Evolutionary conservation across 1,284 basidiomycete genomes (phyloP).

Genomic region (Marasmius fiardii): DNA sequence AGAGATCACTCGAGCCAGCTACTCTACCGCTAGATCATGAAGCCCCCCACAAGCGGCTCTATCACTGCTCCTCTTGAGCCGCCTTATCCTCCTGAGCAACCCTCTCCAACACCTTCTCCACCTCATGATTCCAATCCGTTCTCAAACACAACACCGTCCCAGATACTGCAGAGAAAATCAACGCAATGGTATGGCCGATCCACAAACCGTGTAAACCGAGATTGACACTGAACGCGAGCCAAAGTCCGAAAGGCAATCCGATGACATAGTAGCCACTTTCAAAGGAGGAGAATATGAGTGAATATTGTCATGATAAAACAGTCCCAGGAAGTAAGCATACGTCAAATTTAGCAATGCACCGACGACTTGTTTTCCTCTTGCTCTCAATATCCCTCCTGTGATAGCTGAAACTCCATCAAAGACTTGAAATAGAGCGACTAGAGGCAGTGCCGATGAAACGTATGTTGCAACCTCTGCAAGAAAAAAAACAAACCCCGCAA

Average conservation of each 20-base stretch:
- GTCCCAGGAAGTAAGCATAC: constrained; percentile 22
- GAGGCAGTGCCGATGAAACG: constrained; percentile 71
- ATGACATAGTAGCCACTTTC: constrained; percentile 63
- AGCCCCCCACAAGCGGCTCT: too few species aligned
- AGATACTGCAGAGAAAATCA: constrained; percentile 48
- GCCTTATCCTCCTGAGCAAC: constrained; percentile 30
- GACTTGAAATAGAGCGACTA: constrained; percentile 80
- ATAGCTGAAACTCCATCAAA: constrained; percentile 75
- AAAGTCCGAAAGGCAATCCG: constrained; percentile 63
- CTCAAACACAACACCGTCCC: constrained; percentile 48
- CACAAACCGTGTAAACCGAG: constrained; percentile 60
- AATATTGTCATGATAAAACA: neutral
- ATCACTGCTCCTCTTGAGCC: neutral
- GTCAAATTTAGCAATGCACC: constrained; percentile 16
- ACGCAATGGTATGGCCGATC: constrained; percentile 61
- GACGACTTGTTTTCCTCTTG: constrained; percentile 61
- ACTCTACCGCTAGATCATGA: too few species aligned
- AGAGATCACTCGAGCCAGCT: too few species aligned
- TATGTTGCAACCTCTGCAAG: constrained; percentile 55
- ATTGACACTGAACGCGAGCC: constrained; percentile 52
- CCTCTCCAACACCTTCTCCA: constrained; percentile 52
- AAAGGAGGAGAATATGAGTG: neutral
- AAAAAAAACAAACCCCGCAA: neutral
- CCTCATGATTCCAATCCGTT: constrained; percentile 65
- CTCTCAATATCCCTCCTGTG: constrained; percentile 73